Evolutionary conservation across 345 rosid species (phyloP).

Genomic region (Gossypium anomalum): DNA sequence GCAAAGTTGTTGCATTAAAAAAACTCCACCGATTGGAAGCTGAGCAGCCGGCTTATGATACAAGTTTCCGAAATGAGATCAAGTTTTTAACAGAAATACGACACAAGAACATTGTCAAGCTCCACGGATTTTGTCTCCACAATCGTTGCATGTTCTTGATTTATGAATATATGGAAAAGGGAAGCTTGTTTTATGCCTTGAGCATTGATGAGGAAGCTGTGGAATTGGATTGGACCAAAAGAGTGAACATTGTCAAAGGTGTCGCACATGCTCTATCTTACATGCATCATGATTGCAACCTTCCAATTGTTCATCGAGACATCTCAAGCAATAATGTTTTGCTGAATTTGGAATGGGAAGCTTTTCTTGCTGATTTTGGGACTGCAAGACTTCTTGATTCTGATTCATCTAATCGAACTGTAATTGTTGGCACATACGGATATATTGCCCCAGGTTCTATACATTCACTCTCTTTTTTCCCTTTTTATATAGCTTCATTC

Average conservation of each 20-base stretch:
- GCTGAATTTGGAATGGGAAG: background rate
- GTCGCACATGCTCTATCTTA: no score
- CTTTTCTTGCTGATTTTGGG: slow-evolving; percentile 20
- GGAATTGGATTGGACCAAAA: no score
- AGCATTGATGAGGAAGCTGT: no score
- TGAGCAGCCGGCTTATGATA: no score
- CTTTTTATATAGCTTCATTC: background rate
- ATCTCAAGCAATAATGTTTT: slow-evolving; percentile 21
- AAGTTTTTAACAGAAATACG: no score
- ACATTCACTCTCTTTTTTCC: background rate
- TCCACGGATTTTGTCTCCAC: no score
- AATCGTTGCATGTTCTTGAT: no score
- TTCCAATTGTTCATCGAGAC: slow-evolving; percentile 17
- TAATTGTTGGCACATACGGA: slow-evolving; percentile 3
- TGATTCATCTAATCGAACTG: background rate
- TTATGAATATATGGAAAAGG: no score
- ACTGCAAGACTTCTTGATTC: slow-evolving; percentile 10
- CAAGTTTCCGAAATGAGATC: no score
- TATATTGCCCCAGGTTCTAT: slow-evolving; percentile 15
- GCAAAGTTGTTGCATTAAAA: slow-evolving; percentile 12
- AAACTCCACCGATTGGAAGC: slow-evolving; percentile 9
- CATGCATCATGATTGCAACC: slow-evolving; percentile 14
- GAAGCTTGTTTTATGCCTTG: no score
- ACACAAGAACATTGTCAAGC: no score
- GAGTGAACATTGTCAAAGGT: no score